Evolutionary conservation across 345 rosid genomes (phyloP), one percentile per base, ranked within the genome.

Genomic region (Cochlearia excelsa): DNA sequence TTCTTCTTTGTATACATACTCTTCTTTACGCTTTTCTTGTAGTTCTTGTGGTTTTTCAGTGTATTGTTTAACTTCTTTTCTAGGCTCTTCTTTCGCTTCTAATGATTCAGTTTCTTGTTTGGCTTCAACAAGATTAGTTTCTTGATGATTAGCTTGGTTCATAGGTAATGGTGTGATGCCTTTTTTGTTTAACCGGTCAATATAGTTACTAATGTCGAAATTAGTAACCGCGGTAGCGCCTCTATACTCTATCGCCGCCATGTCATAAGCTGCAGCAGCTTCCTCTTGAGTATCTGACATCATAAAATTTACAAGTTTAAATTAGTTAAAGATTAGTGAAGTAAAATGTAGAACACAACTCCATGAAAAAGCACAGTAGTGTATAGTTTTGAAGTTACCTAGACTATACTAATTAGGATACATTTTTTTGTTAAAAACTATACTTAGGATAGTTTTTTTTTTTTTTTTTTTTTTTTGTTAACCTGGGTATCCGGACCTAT

Each of bases 241-340:
- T 76, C 99, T 80, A 66, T 93, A 78, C 63, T 93, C 90, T 26
- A 93, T 77, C 9, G 99, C 97, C 27, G 99, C 99, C 96, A 93
- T 81, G 40, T 93, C 99, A 72, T 93, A 93, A 0, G 99, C 97
- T 1, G 83, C 99, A 0, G 97, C 99, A 5, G 97, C 99, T 72
- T 93, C 99, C 68, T 93, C 97, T 53, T 89, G 95, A n/a, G 99
- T 89, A 61, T 89, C 99, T 90, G 30, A 16, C 23, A 16, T 66
- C 37, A 51, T 30, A 28, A 59, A 46, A 37, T 16, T 16, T 16
- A 5, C 44, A 62, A 45, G 9, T 11, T 50, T 29, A 16, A 16
- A 6, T 67, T 6, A 56, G 50, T 7, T 38, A 59, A 39, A 16
- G 23, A 16, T 16, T 16, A 16, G 23, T 16, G 23, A 16, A 16